Percentiles rank a stretch among this genome's conserved stretches.
phyloP scores from a whole-genome alignment of 768 basidiomycete genomes.

The Saitozyma sp. region DNA sequence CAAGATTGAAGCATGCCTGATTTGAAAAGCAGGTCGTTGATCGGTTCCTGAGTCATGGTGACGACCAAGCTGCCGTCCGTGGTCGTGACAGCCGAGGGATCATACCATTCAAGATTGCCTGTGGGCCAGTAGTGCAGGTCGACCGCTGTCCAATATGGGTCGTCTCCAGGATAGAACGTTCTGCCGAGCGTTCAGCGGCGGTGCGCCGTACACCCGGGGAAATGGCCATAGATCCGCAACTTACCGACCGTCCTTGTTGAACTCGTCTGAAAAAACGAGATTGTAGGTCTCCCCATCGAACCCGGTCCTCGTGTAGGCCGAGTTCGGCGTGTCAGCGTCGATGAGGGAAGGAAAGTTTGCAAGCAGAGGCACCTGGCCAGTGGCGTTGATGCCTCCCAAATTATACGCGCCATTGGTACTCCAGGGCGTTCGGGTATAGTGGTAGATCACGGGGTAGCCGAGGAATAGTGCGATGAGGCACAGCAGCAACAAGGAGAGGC shows the following conservation, averaged over 20 bases:
- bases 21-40: slow-evolving; percentile 38
- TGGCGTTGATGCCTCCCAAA: slow-evolving; percentile 80
- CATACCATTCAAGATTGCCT: slow-evolving; percentile 53
- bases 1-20: slow-evolving; percentile 48
- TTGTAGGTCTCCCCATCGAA: slow-evolving; percentile 77
- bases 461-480: slow-evolving; percentile 78
- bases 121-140: slow-evolving; percentile 56
- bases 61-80: slow-evolving; percentile 50
- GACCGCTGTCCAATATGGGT: slow-evolving; percentile 57
- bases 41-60: slow-evolving; percentile 39
- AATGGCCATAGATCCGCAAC: too few species aligned
- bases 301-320: slow-evolving; percentile 63
- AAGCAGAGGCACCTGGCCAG: slow-evolving; percentile 80
- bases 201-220: too few species aligned
- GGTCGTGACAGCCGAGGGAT: slow-evolving; percentile 53
- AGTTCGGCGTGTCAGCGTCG: slow-evolving; percentile 71
- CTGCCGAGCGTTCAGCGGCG: too few species aligned
- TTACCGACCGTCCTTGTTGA: slow-evolving; percentile 63
- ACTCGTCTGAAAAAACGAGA: slow-evolving; percentile 88
- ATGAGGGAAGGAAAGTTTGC: slow-evolving; percentile 70
- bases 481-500: slow-evolving; percentile 66
- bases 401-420: slow-evolving; percentile 64
- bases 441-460: slow-evolving; percentile 78
- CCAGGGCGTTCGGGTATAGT: slow-evolving; percentile 52
- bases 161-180: slow-evolving; percentile 51